Evolutionary conservation across 768 basidiomycete genomes (phyloP).

Genomic region (Phanerochaete carnosa): DNA sequence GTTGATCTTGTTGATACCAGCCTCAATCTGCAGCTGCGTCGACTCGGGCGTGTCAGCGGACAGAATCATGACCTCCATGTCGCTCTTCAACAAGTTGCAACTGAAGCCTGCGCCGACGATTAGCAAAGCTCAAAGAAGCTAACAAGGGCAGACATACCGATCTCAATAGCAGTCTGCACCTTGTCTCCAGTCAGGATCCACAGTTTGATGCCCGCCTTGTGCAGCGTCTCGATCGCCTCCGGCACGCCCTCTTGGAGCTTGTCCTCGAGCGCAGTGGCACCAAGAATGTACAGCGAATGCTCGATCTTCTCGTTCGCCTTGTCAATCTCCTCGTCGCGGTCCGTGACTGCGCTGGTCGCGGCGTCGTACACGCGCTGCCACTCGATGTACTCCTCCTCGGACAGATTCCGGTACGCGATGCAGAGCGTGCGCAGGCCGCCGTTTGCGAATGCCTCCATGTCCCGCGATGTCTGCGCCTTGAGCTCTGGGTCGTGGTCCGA

Average conservation of each 20-base stretch:
- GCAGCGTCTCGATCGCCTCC: constrained; percentile 89
- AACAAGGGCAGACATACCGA: constrained; percentile 42
- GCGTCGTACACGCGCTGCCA: constrained; percentile 84
- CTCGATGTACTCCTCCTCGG: constrained; percentile 77
- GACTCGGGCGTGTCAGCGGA: constrained; percentile 77
- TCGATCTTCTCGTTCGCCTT: constrained; percentile 84
- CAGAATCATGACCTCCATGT: constrained; percentile 97
- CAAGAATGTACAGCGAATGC: constrained; percentile 77
- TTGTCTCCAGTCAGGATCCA: constrained; percentile 99
- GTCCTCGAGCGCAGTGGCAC: constrained; percentile 95
- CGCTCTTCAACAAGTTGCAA: constrained; percentile 89
- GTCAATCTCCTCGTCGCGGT: constrained; percentile 90
- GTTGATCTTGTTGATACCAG: constrained; percentile 91
- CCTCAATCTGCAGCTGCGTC: constrained; percentile 84
- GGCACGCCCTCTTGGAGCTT: constrained; percentile 97
- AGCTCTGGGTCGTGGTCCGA: constrained; percentile 67
- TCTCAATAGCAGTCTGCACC: constrained; percentile 97
- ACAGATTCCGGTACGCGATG: constrained; percentile 75
- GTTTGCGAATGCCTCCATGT: constrained; percentile 95
- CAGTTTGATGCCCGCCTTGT: constrained; percentile 92
- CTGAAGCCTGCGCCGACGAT: constrained; percentile 58
- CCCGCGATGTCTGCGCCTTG: constrained; percentile 75
- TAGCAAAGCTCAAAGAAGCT: background rate
- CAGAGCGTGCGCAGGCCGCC: constrained; percentile 89
- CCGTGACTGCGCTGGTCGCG: constrained; percentile 70